Evolutionary conservation across 2,329 filamentous ascomycete genomes (phyloP).

Genomic region (Venturia effusa): DNA sequence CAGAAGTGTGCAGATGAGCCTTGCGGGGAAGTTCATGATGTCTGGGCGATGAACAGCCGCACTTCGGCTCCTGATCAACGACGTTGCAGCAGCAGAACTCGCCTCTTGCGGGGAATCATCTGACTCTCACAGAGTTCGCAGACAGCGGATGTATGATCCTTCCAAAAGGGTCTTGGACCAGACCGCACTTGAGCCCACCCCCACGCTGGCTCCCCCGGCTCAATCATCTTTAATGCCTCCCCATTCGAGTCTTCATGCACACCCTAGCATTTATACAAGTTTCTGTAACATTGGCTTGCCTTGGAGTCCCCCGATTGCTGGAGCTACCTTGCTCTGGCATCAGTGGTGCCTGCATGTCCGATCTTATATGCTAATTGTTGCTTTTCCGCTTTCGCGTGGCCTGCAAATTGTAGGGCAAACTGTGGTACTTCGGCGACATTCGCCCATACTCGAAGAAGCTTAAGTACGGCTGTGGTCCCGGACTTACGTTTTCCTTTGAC

Average conservation of each 20-base stretch:
- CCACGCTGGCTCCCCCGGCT: conserved; percentile 6
- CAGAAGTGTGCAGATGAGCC: not conserved
- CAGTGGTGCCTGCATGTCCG: conserved; percentile 11
- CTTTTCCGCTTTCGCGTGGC: conserved; percentile 12
- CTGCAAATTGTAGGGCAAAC: not conserved
- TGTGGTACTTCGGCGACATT: not conserved
- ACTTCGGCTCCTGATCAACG: not conserved
- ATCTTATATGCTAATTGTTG: conserved; percentile 11
- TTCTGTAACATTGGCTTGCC: not conserved
- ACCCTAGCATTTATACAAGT: conserved; percentile 2
- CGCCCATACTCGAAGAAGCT: conserved; percentile 1
- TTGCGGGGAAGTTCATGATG: not conserved
- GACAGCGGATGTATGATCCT: not conserved
- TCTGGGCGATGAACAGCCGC: not conserved
- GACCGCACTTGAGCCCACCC: conserved; percentile 2
- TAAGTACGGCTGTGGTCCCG: not conserved
- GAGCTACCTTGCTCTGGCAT: conserved; percentile 10
- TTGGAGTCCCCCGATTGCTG: conserved; percentile 8
- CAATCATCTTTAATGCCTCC: not conserved
- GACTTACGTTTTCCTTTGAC: not conserved
- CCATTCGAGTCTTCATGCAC: conserved; percentile 7
- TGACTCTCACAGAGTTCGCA: not conserved
- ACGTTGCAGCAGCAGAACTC: not conserved
- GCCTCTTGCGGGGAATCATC: not conserved
- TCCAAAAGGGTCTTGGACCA: not conserved